These are phyloP conservation scores for Fennellomyces sp. DNA, from an alignment of 371 early-diverging fungal genomes.

Conservation along the genomic window DNA sequence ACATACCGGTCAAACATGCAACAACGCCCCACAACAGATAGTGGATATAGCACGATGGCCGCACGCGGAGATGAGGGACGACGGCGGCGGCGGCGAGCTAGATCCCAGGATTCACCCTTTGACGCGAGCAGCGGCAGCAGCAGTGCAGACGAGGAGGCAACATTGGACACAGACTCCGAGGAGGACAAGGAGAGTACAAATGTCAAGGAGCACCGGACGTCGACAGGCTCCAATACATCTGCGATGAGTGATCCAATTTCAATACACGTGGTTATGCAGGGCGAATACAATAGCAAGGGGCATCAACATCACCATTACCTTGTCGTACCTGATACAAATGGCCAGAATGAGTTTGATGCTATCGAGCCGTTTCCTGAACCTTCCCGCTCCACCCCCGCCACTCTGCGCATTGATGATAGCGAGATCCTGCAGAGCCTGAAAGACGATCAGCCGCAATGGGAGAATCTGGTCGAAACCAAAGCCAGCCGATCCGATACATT, in stretches of 20 bases:
- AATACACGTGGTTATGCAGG: slow-evolving; percentile 5
- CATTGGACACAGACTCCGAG: background rate
- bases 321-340: background rate
- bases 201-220: background rate
- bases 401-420: background rate
- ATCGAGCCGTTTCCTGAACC: background rate
- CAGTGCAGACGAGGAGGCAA: background rate
- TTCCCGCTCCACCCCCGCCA: slow-evolving; percentile 13
- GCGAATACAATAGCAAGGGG: background rate
- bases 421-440: background rate
- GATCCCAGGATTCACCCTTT: too few relatives aligned
- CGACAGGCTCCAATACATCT: background rate
- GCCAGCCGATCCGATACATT: background rate
- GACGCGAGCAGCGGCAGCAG: background rate
- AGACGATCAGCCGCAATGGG: background rate
- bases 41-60: slow-evolving; percentile 26
- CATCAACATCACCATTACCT: background rate
- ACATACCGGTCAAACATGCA: slow-evolving; percentile 14
- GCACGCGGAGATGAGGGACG: background rate
- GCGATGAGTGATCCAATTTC: slow-evolving; percentile 8
- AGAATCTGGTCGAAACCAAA: background rate
- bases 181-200: background rate
- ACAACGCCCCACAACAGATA: slow-evolving; percentile 18
- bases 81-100: background rate
- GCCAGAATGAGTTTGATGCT: background rate